Conservation (phyloP, 257 asterid species). For the Capsicum baccatum region DNA sequence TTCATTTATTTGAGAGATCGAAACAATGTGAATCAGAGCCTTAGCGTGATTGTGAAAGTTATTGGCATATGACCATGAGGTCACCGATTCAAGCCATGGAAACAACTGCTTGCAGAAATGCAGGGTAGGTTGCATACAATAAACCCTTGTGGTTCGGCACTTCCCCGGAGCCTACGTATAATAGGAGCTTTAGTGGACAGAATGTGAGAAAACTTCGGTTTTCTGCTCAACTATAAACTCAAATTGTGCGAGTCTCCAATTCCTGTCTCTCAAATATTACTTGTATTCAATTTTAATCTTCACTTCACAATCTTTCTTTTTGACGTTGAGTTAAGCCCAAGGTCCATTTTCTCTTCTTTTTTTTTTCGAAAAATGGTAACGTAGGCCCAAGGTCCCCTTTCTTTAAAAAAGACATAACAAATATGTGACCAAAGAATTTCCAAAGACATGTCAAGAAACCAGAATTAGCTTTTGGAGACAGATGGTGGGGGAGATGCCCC, state of each 20-base stretch:
- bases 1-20: background rate
- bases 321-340: background rate
- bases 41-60: no score
- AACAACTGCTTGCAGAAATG: no score
- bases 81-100: no score
- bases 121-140: no score
- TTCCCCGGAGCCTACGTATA: no score
- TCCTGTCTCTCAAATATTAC: background rate
- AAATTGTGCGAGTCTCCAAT: background rate
- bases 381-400: background rate
- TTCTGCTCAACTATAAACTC: background rate
- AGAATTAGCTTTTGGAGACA: background rate
- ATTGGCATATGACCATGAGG: no score
- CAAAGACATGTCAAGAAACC: background rate
- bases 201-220: background rate
- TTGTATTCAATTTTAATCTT: background rate
- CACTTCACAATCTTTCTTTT: background rate
- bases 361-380: no score
- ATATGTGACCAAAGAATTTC: background rate
- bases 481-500: background rate
- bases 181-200: no score
- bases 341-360: background rate
- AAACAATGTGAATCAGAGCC: background rate
- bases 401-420: background rate
- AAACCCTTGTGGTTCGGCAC: no score